These are phyloP conservation scores for Candida wancherniae DNA, from an alignment of 805 yeast species.

Conservation along the genomic window DNA sequence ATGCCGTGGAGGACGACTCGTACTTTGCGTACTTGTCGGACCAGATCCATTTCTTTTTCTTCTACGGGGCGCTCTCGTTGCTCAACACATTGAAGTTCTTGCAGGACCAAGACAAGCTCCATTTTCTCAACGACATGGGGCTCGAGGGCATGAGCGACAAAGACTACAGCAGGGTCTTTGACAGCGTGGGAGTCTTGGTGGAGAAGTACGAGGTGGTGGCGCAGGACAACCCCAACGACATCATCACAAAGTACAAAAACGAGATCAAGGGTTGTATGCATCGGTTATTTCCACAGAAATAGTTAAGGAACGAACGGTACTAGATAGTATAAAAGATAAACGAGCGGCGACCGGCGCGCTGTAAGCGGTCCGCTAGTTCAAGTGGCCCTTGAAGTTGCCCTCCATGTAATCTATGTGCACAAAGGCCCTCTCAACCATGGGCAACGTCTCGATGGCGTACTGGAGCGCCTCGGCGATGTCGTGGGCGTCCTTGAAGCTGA, in stretches of 20 bases:
- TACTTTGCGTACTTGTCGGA: slow-evolving; percentile 70
- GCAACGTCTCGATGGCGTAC: slow-evolving; percentile 73
- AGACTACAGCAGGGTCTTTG: slow-evolving; percentile 5
- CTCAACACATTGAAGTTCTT: slow-evolving; percentile 21
- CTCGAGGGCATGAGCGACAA: not conserved
- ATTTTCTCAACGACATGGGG: slow-evolving; percentile 3
- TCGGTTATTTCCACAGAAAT: slow-evolving; percentile 7
- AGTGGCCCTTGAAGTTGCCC: slow-evolving; percentile 40
- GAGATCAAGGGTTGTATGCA: slow-evolving; percentile 16
- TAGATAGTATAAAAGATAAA: not conserved
- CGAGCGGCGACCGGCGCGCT: not conserved
- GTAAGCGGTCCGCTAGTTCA: slow-evolving; percentile 16
- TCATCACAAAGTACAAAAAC: slow-evolving; percentile 26
- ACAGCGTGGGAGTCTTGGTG: slow-evolving; percentile 19
- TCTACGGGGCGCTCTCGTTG: slow-evolving; percentile 37
- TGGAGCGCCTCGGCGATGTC: slow-evolving; percentile 80
- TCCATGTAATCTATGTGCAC: slow-evolving; percentile 69
- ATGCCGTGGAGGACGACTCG: slow-evolving; percentile 42
- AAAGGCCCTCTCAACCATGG: slow-evolving; percentile 74
- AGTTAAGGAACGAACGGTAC: too few relatives aligned
- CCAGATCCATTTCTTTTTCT: slow-evolving; percentile 55
- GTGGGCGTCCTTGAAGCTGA: slow-evolving; percentile 62
- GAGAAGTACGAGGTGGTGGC: slow-evolving; percentile 28
- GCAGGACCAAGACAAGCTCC: slow-evolving; percentile 7
- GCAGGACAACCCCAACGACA: slow-evolving; percentile 24